These are phyloP conservation scores for Phtheirospermum japonicum DNA, from an alignment of 257 asterid genomes.

Conservation along the genomic window DNA sequence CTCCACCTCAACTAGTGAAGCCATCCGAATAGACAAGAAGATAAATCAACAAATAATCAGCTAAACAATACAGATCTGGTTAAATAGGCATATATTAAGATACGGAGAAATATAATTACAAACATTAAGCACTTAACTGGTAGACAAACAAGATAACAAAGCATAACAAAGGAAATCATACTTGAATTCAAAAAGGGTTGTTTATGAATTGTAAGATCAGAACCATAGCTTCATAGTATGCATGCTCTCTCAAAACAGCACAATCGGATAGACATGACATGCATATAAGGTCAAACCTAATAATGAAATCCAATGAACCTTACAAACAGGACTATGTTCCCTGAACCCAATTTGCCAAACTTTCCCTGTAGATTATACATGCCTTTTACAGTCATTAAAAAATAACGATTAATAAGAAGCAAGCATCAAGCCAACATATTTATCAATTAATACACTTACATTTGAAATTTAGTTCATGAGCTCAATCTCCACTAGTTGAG, in stretches of 20 bases:
- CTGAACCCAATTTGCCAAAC: neutral
- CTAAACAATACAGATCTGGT: slow-evolving; percentile 2
- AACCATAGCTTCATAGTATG: no score
- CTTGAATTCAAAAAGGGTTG: no score
- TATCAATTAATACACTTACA: slow-evolving; percentile 41
- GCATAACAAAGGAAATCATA: no score
- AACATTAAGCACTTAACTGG: slow-evolving; percentile 1
- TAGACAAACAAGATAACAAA: no score
- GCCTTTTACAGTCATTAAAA: neutral
- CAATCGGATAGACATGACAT: no score
- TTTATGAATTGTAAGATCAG: no score
- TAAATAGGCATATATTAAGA: slow-evolving; percentile 9
- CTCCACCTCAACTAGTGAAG: slow-evolving; percentile 76
- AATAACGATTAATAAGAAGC: slow-evolving; percentile 11
- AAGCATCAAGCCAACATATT: no score
- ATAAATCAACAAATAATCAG: slow-evolving; percentile 15
- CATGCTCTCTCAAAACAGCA: no score
- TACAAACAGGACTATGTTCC: slow-evolving; percentile 6
- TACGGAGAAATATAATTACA: neutral
- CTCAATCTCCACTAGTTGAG: slow-evolving; percentile 60
- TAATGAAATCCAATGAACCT: neutral
- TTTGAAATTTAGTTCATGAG: slow-evolving; percentile 71
- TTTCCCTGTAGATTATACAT: neutral
- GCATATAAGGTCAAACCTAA: no score
- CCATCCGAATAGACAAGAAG: slow-evolving; percentile 21